phyloP scores from a whole-genome alignment of 192 early-diverging fungal species.

The Radiomyces spectabilis region DNA sequence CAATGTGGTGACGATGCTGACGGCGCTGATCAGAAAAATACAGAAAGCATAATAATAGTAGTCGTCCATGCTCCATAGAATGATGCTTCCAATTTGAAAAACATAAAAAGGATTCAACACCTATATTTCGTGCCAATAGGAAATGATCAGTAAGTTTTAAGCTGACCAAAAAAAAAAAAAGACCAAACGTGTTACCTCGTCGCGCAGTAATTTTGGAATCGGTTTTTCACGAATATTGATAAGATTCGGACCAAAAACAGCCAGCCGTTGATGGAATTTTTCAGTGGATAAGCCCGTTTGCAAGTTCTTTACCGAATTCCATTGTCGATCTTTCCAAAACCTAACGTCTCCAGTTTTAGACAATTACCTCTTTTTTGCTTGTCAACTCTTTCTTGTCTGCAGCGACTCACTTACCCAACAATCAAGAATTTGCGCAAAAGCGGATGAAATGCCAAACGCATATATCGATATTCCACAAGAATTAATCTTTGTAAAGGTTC shows the following conservation, averaged over 20 bases:
- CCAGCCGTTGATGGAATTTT: slow-evolving; percentile 44
- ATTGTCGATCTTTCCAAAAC: slow-evolving; percentile 47
- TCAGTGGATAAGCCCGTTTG: slow-evolving; percentile 47
- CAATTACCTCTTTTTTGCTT: not conserved
- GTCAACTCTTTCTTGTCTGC: not conserved
- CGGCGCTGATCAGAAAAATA: slow-evolving; percentile 81
- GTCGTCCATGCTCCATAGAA: slow-evolving; percentile 82
- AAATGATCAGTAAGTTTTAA: not conserved
- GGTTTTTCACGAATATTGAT: slow-evolving; percentile 70
- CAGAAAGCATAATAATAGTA: slow-evolving; percentile 95
- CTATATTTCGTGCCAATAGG: no score
- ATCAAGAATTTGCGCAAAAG: slow-evolving; percentile 33
- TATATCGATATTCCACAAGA: slow-evolving; percentile 46
- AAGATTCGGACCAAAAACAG: slow-evolving; percentile 65
- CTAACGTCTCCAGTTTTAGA: not conserved
- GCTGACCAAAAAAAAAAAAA: not conserved
- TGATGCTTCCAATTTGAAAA: slow-evolving; percentile 70
- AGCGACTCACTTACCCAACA: slow-evolving; percentile 17
- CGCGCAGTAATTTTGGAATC: slow-evolving; percentile 46
- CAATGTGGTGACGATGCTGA: slow-evolving; percentile 71
- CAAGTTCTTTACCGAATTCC: slow-evolving; percentile 31
- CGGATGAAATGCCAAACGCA: slow-evolving; percentile 47
- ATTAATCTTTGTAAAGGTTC: slow-evolving; percentile 34
- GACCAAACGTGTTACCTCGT: slow-evolving; percentile 37
- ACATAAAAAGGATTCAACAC: slow-evolving; percentile 78